Base-by-base conservation (phyloP, 441 rosid genomes). In the Jatropha podagrica region DNA sequence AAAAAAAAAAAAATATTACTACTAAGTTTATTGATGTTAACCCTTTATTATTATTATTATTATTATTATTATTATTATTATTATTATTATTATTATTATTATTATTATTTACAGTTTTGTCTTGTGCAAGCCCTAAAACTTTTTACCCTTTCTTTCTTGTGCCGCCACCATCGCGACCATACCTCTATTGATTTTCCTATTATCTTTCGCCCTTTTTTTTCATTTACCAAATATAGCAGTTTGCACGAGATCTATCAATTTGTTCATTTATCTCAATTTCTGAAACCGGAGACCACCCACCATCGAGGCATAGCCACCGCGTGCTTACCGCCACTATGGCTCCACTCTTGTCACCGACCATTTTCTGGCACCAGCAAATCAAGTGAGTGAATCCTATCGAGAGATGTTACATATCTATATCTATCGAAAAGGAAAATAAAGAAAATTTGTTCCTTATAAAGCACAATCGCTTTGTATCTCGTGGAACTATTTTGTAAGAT, bases 361-460 rank as follows among this genome's bases (percentile, higher is more conserved):
- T 70, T 70, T 3, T 41, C 51, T 51, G 13, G 6, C 52, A 26
- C 65, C 65, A 3, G 4, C 51, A 4, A 71, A 71, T 58, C 66
- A 41, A 58, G 65, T 71, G 38, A 65, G 74, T 71, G 11, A 5
- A 42, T 71, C 44, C 2, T 55, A 52, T 69, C 32, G 10, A 13
- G 0, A 17, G 4, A 52, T 69, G 32, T 13, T 27, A 6, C 62
- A 23, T 18, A 4, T 58, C 12, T 6, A 18, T 58, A n/a, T 20
- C 46, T 42, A 5, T 42, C 46, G 46, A 42, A 8, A 42, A 42
- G 9, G 46, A 42, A 8, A 42, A 42, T 1, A 8, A 42, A 8
- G 46, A 8, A 1, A 42, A 5, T 42, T 8, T 8, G 1, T 8
- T 5, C 46, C 9, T 42, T 42, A 42, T 42, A 5, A 8, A 42